Evolutionary conservation across 768 basidiomycete species (phyloP), one percentile per base, ranked within the genome.

Genomic region (Leccinum subgranulosum): DNA sequence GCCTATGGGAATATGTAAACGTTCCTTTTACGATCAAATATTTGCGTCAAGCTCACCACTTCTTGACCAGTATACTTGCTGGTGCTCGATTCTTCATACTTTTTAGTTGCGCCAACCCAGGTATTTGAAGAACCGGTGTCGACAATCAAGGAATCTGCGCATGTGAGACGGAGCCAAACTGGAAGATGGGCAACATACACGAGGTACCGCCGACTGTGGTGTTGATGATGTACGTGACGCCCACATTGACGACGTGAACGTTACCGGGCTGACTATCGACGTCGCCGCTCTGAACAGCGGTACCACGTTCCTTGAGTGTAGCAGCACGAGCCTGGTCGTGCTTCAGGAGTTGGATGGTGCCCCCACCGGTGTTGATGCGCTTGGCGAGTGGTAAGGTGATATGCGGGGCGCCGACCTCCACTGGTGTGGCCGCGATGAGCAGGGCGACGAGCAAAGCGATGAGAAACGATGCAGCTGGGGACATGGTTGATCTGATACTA

Each of bases 121-220:
- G 85, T 87, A 73, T 87, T 88, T 15, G 86, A 85, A 69, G 84
- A 85, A 39, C 69, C 51, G 3, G 86, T 86, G 65, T 87, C 86
- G 53, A 87, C 72, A 54, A 87, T 64, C 49, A 88, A 76, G 4
- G 65, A 49, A 66, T 81, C 85, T 87, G 59, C 46, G 43, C 17
- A 27, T 6, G 31, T 46, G 25, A 53, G 55, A 46, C 51, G 29
- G 60, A 25, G 45, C 39, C 25, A 53, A 33, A 43, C 17, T 21
- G 15, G 27, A 49, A 14, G 33, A 36, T 29, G 14, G 14, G 48
- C 17, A 43, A 59, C 78, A 61, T 61, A 82, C 84, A 86, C n/a
- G 61, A 69, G 6, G 84, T 84, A 58, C 63, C 78, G 45, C 85
- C 86, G 29, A 86, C 77, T 10, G 76, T 79, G 25, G 84, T 74